A percentile compares a stretch with the other conserved stretches of the same genome.
These are phyloP conservation scores for Suillus bovinus DNA, from an alignment of 768 basidiomycete genomes.

Conservation along the genomic window DNA sequence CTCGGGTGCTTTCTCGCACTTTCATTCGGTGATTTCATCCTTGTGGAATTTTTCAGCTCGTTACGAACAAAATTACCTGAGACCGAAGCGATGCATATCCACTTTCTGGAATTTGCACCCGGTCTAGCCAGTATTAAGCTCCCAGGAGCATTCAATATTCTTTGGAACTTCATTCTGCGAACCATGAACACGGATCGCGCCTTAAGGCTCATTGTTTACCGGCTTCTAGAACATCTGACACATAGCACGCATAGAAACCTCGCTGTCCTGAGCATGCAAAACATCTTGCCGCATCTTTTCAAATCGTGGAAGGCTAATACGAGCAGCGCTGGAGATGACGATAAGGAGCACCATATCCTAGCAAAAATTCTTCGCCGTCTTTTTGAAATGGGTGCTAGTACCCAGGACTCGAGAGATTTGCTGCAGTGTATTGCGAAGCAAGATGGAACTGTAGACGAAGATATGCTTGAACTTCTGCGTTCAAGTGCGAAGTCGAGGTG, in stretches of 20 bases:
- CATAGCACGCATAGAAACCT: conserved; percentile 68
- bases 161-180: conserved; percentile 52
- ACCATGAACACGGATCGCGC: conserved; percentile 34
- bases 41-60: conserved; percentile 54
- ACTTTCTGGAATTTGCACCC: conserved; percentile 41
- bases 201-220: conserved; percentile 56
- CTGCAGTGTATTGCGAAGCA: conserved; percentile 57
- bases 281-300: conserved; percentile 52
- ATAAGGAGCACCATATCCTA: conserved; percentile 53
- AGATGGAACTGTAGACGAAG: conserved; percentile 54
- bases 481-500: conserved; percentile 73
- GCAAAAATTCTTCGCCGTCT: conserved; percentile 67
- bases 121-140: conserved; percentile 52
- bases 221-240: conserved; percentile 63
- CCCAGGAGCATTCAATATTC: conserved; percentile 59
- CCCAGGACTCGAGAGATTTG: conserved; percentile 60
- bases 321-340: conserved; percentile 26
- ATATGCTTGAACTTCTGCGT: conserved; percentile 70
- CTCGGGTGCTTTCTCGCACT: conserved; percentile 71
- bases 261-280: conserved; percentile 60
- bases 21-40: conserved; percentile 62
- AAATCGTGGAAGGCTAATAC: conserved; percentile 27
- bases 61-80: conserved; percentile 39
- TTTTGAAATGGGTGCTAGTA: conserved; percentile 73
- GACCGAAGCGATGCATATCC: conserved; percentile 41